These are phyloP conservation scores for Hydnum rufescens DNA, from an alignment of 768 basidiomycete species.

Conservation along the genomic window DNA sequence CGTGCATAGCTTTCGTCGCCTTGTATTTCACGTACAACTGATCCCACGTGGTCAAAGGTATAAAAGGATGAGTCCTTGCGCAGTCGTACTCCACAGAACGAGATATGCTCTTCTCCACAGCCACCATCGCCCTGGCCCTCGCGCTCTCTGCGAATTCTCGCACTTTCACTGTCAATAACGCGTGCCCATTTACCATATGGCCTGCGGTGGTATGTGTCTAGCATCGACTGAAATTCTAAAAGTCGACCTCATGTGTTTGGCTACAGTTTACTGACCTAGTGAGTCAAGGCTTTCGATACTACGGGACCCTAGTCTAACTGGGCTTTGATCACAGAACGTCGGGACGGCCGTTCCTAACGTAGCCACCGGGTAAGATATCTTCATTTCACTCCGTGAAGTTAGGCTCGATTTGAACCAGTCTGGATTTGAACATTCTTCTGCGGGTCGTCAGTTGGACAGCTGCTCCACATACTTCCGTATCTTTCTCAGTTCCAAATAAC, in stretches of 20 bases:
- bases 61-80: no score
- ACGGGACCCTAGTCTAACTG: background rate
- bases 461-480: slow-evolving; percentile 2
- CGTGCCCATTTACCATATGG: slow-evolving; percentile 8
- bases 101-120: no score
- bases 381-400: no score
- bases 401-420: no score
- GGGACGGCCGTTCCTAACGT: slow-evolving; percentile 2
- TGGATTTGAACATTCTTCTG: no score
- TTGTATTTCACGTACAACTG: no score
- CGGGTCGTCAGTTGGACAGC: no score
- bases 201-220: slow-evolving; percentile 7
- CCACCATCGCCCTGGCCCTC: background rate
- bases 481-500: slow-evolving; percentile 12
- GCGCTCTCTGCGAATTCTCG: background rate
- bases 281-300: background rate
- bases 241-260: slow-evolving; percentile 2
- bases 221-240: no score
- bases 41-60: no score
- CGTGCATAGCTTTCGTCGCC: no score
- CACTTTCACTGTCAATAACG: slow-evolving; percentile 6
- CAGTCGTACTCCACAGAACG: no score
- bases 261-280: slow-evolving; percentile 8
- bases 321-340: slow-evolving; percentile 1
- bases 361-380: no score